Evolutionary conservation across 1,139 yeast species (phyloP).

Genomic region (Wickerhamomyces sp.): DNA sequence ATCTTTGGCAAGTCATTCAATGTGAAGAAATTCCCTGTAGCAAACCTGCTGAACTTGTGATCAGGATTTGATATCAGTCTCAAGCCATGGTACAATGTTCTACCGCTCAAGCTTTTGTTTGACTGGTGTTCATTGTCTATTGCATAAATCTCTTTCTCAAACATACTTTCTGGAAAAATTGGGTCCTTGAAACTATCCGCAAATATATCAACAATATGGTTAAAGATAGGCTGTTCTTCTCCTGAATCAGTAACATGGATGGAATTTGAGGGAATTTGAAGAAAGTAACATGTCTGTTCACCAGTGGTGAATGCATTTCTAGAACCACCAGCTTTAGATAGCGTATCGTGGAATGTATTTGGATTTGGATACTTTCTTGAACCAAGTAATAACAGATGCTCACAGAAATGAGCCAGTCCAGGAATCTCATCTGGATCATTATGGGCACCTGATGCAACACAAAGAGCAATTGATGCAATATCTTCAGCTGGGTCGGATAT

Average conservation of each 20-base stretch:
- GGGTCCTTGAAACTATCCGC: slow-evolving; percentile 49
- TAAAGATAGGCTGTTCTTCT: slow-evolving; percentile 34
- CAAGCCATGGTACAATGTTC: slow-evolving; percentile 54
- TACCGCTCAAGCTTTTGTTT: slow-evolving; percentile 39
- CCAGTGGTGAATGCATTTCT: slow-evolving; percentile 66
- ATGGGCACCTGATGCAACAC: slow-evolving; percentile 60
- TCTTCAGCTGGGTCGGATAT: slow-evolving; percentile 53
- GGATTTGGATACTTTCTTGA: slow-evolving; percentile 49
- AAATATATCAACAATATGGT: slow-evolving; percentile 42
- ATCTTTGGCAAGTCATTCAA: slow-evolving; percentile 46
- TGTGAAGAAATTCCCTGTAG: slow-evolving; percentile 66
- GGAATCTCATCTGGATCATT: slow-evolving; percentile 49
- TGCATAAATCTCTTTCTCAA: slow-evolving; percentile 50
- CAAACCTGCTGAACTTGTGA: slow-evolving; percentile 66
- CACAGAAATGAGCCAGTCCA: slow-evolving; percentile 74
- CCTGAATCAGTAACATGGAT: slow-evolving; percentile 10
- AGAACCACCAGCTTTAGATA: slow-evolving; percentile 47
- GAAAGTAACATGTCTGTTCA: slow-evolving; percentile 55
- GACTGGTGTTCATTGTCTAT: slow-evolving; percentile 60
- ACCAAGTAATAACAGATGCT: slow-evolving; percentile 60
- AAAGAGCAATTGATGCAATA: slow-evolving; percentile 41
- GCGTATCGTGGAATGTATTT: slow-evolving; percentile 37
- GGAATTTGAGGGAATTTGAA: slow-evolving; percentile 48
- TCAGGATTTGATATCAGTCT: slow-evolving; percentile 39
- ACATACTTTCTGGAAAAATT: slow-evolving; percentile 35